Base-by-base conservation (phyloP, 1,139 yeast genomes). In the Torulaspora pretoriensis region DNA sequence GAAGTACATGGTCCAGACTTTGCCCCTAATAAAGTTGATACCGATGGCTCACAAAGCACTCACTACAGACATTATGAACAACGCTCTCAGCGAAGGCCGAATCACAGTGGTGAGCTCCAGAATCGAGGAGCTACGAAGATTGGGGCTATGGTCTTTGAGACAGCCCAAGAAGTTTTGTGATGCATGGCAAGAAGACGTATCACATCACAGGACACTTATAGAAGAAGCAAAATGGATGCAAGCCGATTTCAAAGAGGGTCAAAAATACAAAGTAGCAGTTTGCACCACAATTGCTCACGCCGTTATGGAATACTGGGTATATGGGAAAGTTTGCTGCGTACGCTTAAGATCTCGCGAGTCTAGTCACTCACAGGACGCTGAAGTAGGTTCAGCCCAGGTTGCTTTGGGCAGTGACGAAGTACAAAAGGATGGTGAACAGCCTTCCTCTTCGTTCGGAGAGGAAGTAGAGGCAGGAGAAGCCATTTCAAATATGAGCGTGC, bases 61-160 rank as follows among this genome's bases (percentile, higher is more conserved):
- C 38, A 80, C 88, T 43, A 86, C 97, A 0, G 94, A 86, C 40
- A 79, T 86, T 48, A 92, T 80, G 67, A 95, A 88, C 58, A 76
- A 85, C 57, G 88, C 96, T 0, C 69, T 90, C 24, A 75, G 88
- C n/a, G 99, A 92, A 61, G 96, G 97, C 7, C 86, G 90, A 61
- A 80, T 92, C 8, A 88, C 96, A 0, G 96, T 89, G n/a, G 79
- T 88, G 12, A 86, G 88, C 57, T 86, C 95, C 3, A 76, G 97
- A 47, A 90, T 94, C 38, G 98, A 92, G 60, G 97, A 90, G 61
- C 72, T 94, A 49, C 87, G 89, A 60, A 72, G 95, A 43, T 83
- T 83, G 46, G 87, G 88, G 4, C 81, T 85, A 56, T 94, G 98
- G 98, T 84, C 96, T 23, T 70, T 90, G 45, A 74, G 96, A 41